Evolutionary conservation across 352 stramenopile species (phyloP).

Genomic region (Phytophthora hybrid): DNA sequence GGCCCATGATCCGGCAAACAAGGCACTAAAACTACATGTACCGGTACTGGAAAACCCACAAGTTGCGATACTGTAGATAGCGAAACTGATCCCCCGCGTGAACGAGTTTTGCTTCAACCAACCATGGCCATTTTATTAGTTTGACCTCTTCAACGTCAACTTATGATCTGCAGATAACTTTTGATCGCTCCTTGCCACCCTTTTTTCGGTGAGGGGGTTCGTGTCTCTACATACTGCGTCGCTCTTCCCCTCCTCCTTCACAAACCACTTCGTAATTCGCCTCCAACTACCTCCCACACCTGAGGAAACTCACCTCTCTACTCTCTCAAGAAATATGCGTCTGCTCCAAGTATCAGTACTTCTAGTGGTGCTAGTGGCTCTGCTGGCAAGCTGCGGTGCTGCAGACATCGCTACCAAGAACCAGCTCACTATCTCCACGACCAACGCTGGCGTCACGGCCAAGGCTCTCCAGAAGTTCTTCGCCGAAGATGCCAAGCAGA

Average conservation of each 20-base stretch:
- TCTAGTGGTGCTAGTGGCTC: conserved; percentile 2
- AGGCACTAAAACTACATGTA: not conserved
- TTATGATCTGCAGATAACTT: not conserved
- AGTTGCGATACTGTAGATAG: not conserved
- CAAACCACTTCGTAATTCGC: conserved; percentile 17
- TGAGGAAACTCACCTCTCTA: not conserved
- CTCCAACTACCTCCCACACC: not conserved
- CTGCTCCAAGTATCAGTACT: conserved; percentile 9
- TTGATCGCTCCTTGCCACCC: not conserved
- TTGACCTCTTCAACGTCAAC: not conserved
- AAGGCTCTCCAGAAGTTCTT: conserved; percentile 30
- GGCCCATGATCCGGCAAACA: not conserved
- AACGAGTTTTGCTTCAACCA: not conserved
- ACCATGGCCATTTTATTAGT: not conserved
- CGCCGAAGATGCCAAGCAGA: conserved; percentile 22
- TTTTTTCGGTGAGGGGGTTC: not conserved
- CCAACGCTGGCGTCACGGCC: conserved; percentile 14
- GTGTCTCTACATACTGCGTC: conserved; percentile 3
- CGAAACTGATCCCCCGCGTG: not conserved
- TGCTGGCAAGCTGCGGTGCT: conserved; percentile 9
- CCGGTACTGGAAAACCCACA: too few relatives aligned
- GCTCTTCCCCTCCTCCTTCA: not conserved
- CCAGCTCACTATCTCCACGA: conserved; percentile 19
- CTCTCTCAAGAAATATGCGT: conserved; percentile 8
- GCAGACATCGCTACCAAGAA: conserved; percentile 12